phyloP scores from a whole-genome alignment of 768 basidiomycete species.

The Boletus fagicola region DNA sequence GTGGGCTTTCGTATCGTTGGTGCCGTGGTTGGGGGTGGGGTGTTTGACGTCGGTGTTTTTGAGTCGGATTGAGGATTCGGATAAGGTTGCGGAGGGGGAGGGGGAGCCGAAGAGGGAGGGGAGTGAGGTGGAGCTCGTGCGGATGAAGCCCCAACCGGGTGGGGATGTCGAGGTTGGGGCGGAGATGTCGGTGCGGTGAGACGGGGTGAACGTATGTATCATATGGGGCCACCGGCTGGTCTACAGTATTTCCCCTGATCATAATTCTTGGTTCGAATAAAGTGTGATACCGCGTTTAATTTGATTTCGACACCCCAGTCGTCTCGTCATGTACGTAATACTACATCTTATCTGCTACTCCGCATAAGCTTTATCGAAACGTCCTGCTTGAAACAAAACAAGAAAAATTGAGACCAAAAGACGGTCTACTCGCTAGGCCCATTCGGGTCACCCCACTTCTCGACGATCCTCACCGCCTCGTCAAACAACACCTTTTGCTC shows the following conservation, averaged over 20 bases:
- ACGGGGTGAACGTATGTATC: background rate
- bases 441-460: conserved; percentile 36
- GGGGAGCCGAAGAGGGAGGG: background rate
- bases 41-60: conserved; percentile 39
- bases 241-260: background rate
- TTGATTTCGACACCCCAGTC: too few species aligned
- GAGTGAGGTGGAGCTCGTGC: background rate
- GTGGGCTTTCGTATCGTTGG: conserved; percentile 46
- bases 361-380: too few species aligned
- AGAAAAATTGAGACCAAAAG: background rate
- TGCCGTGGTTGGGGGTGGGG: conserved; percentile 46
- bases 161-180: background rate
- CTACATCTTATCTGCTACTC: too few species aligned
- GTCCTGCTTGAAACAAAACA: too few species aligned
- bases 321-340: too few species aligned
- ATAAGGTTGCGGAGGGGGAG: background rate
- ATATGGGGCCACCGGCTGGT: background rate
- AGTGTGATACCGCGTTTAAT: background rate
- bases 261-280: background rate
- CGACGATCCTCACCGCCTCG: conserved; percentile 66
- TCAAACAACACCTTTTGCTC: conserved; percentile 68
- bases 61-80: conserved; percentile 35
- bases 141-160: background rate
- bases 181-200: background rate
- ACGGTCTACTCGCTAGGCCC: background rate